Evolutionary conservation across 2,329 filamentous ascomycete species (phyloP).

Genomic region (Fusarium humuli): DNA sequence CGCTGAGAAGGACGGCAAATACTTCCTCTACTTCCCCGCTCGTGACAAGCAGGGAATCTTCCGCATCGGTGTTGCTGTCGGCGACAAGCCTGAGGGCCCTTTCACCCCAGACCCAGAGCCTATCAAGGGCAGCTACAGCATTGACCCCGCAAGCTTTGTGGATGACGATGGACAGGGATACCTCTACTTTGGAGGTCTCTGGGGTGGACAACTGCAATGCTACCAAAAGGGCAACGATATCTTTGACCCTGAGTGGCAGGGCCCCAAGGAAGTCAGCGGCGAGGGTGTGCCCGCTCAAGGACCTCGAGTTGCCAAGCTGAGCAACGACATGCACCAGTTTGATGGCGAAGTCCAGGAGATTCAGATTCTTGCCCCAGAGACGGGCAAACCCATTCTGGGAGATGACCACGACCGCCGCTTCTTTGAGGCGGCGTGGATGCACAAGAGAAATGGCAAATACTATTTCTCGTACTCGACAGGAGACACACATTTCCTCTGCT

Average conservation of each 20-base stretch:
- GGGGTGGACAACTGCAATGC: slow-evolving; percentile 85
- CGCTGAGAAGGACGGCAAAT: slow-evolving; percentile 73
- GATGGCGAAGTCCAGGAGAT: slow-evolving; percentile 67
- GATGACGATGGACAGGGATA: slow-evolving; percentile 61
- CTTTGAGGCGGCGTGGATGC: slow-evolving; percentile 85
- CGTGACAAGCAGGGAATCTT: slow-evolving; percentile 77
- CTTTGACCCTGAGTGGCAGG: slow-evolving; percentile 67
- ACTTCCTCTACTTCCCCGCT: slow-evolving; percentile 83
- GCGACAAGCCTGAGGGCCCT: slow-evolving; percentile 73
- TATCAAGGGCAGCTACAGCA: slow-evolving; percentile 78
- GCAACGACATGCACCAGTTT: slow-evolving; percentile 74
- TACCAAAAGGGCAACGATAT: slow-evolving; percentile 67
- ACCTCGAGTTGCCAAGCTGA: slow-evolving; percentile 74
- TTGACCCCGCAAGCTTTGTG: slow-evolving; percentile 81
- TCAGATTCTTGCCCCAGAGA: slow-evolving; percentile 71
- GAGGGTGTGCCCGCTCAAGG: slow-evolving; percentile 67
- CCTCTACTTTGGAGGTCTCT: slow-evolving; percentile 80
- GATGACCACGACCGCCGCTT: slow-evolving; percentile 80
- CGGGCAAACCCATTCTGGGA: slow-evolving; percentile 68
- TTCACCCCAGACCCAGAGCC: slow-evolving; percentile 73
- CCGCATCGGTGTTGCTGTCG: slow-evolving; percentile 77
- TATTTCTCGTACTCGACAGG: slow-evolving; percentile 85
- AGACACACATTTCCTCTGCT: slow-evolving; percentile 79
- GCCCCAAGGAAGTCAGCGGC: slow-evolving; percentile 70
- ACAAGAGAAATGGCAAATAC: slow-evolving; percentile 76